Percentiles rank a stretch among this genome's conserved stretches.
Evolutionary conservation across 2,329 filamentous ascomycete species (phyloP).

Genomic region (Mycosphaerella arachidis): DNA sequence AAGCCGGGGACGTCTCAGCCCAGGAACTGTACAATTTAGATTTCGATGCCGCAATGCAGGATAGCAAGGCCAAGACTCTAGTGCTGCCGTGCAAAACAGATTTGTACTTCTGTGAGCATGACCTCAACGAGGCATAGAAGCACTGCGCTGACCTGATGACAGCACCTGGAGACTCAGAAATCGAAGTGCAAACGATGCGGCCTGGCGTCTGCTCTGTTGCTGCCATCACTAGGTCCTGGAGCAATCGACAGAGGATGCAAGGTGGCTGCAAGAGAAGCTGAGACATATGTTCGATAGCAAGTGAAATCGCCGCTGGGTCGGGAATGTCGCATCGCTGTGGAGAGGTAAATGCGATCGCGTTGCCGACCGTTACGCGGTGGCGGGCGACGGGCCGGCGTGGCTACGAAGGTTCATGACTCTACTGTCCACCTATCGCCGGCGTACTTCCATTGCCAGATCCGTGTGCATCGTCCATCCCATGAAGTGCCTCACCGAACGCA

Average conservation of each 20-base stretch:
- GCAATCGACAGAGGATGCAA: slow-evolving; percentile 63
- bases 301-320: background rate
- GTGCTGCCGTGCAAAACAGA: slow-evolving; percentile 72
- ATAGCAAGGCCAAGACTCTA: slow-evolving; percentile 67
- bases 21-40: slow-evolving; percentile 61
- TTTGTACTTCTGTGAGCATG: slow-evolving; percentile 66
- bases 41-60: slow-evolving; percentile 52
- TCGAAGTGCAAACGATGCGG: slow-evolving; percentile 62
- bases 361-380: no score
- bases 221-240: slow-evolving; percentile 47
- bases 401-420: background rate
- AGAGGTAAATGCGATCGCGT: no score
- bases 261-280: slow-evolving; percentile 65
- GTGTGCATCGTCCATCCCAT: slow-evolving; percentile 47
- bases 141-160: slow-evolving; percentile 12
- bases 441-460: slow-evolving; percentile 6
- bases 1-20: slow-evolving; percentile 64
- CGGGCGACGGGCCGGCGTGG: no score
- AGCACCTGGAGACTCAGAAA: slow-evolving; percentile 69
- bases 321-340: no score
- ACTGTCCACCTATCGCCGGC: slow-evolving; percentile 3
- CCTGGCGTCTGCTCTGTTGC: slow-evolving; percentile 41
- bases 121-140: background rate
- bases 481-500: slow-evolving; percentile 79
- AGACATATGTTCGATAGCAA: slow-evolving; percentile 46